Base-by-base conservation (phyloP, 2,329 filamentous ascomycete genomes). In the Ilyonectria sp. region DNA sequence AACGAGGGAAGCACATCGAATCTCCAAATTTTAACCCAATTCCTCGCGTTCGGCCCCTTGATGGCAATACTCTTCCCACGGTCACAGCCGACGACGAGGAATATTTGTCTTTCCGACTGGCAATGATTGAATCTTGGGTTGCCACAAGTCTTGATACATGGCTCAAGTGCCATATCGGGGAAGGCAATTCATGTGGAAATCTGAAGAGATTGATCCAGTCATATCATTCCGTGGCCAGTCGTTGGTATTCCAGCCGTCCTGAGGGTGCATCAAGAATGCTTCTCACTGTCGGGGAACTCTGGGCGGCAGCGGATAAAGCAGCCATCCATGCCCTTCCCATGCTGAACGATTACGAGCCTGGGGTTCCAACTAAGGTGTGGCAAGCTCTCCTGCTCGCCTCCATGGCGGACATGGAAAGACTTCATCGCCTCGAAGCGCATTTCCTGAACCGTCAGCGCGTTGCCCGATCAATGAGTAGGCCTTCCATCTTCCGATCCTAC, bases 271-370 rank as follows among this genome's bases (percentile, higher is more conserved):
- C 90, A 0, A 67, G 84, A 5, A 90, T 90, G 85, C 63, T 89
- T 3, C 80, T 92, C 0, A 87, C 85, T 0, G 71, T 87, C 0
- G 70, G 89, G 3, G 88, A 91, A 60, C 74, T 92, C 0, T 92
- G 90, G 90, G 74, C 88, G 8, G 86, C 86, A 0, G 82, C 85
- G 10, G 89, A 92, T 67, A 85, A 79, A 57, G 79, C 80, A 2
- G 84, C 85, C 1, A 77, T 81, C 1, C 15, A 62, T 1, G 62
- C 77, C 0, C 78, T 82, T n/a, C 78, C 82, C 0, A 67, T 88
- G 6, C 72, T 91, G 0, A 8, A 6, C 0, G 75, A 87, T 0
- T 91, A 88, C 67, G 74, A 82, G 7, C 80, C 85, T 0, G 83
- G 83, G 4, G 74, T 91, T 1, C 80, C 82, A 0, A 11, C 59